Conservation (phyloP, 2,329 filamentous ascomycete species). For the Pyrenophora tritici-repentis region DNA sequence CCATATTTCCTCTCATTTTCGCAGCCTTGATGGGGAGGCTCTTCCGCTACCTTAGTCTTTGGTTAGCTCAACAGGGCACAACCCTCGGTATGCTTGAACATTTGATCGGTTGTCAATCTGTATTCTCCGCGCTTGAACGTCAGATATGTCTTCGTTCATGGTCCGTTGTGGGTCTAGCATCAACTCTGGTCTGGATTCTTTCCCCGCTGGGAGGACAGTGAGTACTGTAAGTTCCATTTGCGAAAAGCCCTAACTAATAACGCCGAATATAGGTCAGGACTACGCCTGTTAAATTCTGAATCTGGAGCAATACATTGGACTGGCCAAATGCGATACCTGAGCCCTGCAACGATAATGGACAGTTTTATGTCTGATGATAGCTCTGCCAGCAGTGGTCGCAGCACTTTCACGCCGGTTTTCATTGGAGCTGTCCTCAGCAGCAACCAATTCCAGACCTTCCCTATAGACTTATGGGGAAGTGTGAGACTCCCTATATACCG, state of each 20-base stretch:
- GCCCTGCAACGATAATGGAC: constrained; percentile 14
- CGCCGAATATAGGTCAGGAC: constrained; percentile 12
- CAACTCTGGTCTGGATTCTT: constrained; percentile 34
- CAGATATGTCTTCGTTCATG: constrained; percentile 33
- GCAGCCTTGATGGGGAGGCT: constrained; percentile 38
- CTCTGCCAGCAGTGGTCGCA: constrained; percentile 20
- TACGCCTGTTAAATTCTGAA: constrained; percentile 31
- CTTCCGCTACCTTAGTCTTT: constrained; percentile 33
- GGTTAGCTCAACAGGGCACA: constrained; percentile 34
- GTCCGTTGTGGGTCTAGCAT: constrained; percentile 29
- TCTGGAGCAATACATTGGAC: constrained; percentile 13
- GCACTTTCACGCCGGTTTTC: constrained; percentile 26
- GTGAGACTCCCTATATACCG: constrained; percentile 33
- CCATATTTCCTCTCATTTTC: constrained; percentile 38
- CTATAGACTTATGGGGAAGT: constrained; percentile 38
- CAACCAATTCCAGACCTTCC: constrained; percentile 24
- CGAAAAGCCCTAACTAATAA: too few relatives aligned
- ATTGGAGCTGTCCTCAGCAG: constrained; percentile 34
- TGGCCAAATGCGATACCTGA: constrained; percentile 26
- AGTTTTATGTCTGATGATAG: constrained; percentile 19
- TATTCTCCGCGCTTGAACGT: constrained; percentile 39
- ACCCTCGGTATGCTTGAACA: constrained; percentile 36
- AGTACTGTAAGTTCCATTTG: too few relatives aligned
- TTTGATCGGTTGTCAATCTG: constrained; percentile 35
- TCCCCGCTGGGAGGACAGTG: constrained; percentile 39